phyloP scores from a whole-genome alignment of 495 filamentous ascomycete genomes.

The Antarctomyces pellizariae region DNA sequence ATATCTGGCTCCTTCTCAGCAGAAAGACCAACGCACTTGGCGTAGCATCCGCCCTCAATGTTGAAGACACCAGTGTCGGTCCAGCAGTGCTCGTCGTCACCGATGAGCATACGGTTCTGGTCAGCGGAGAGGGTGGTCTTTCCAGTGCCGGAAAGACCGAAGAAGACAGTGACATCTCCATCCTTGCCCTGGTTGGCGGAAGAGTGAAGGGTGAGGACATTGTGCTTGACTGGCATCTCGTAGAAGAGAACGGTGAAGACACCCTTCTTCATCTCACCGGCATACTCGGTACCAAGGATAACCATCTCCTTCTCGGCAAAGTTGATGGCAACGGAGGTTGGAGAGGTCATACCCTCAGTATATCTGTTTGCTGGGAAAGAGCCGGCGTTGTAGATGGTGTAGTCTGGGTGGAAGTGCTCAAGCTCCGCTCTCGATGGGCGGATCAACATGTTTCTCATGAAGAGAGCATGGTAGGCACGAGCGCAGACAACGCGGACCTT shows the following conservation, averaged over 20 bases:
- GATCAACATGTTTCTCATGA: conserved; percentile 99
- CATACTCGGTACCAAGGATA: conserved; percentile 96
- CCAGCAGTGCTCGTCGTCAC: conserved; percentile 99
- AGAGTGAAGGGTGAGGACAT: conserved; percentile 90
- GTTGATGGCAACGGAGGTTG: conserved; percentile 70
- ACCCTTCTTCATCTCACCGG: conserved; percentile 99
- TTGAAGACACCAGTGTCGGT: conserved; percentile 93
- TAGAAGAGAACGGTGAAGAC: conserved; percentile 98
- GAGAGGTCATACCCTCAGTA: conserved; percentile 94
- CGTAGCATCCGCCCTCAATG: conserved; percentile 98
- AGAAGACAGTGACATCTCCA: conserved; percentile 93
- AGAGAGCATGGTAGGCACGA: conserved; percentile 95
- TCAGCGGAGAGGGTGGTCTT: conserved; percentile 97
- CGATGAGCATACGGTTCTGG: conserved; percentile 85
- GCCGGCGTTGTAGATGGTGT: conserved; percentile 98
- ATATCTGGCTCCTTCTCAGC: conserved; percentile 99
- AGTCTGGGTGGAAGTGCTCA: conserved; percentile 92
- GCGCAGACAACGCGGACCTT: conserved; percentile 95
- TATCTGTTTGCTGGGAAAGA: conserved; percentile 96
- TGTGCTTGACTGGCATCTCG: conserved; percentile 99
- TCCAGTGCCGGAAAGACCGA: conserved; percentile 93
- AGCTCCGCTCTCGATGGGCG: conserved; percentile 75
- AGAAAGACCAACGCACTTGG: conserved; percentile 94
- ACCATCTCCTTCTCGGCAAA: conserved; percentile 90
- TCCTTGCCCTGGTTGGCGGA: conserved; percentile 76